A percentile compares a stretch with the other conserved stretches of the same genome.
Evolutionary conservation across 495 filamentous ascomycete genomes (phyloP).

Genomic region (Penicillium lividum): DNA sequence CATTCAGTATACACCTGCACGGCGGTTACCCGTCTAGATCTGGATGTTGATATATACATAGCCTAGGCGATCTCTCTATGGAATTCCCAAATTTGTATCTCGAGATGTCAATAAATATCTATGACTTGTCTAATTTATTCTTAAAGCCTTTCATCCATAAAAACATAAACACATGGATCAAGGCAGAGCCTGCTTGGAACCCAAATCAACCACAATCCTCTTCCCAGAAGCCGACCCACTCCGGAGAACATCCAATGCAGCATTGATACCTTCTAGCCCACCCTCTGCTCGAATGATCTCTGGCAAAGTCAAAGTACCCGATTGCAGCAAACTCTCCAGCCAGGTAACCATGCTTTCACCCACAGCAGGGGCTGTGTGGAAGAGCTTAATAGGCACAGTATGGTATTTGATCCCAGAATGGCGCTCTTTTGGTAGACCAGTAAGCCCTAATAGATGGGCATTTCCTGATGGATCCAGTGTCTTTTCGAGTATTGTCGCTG

Average conservation of each 20-base stretch:
- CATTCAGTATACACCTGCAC: too few relatives aligned
- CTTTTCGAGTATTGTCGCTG: conserved; percentile 50
- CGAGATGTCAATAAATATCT: neutral
- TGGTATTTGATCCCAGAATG: conserved; percentile 52
- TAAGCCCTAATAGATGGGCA: conserved; percentile 63
- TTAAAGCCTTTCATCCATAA: neutral
- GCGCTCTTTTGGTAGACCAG: conserved; percentile 57
- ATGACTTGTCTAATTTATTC: neutral
- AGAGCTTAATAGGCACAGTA: conserved; percentile 68
- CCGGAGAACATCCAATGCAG: conserved; percentile 58
- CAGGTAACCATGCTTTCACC: conserved; percentile 58
- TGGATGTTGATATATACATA: too few relatives aligned
- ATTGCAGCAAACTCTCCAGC: conserved; percentile 58
- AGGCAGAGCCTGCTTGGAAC: conserved; percentile 2
- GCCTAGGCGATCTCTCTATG: too few relatives aligned
- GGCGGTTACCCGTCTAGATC: too few relatives aligned
- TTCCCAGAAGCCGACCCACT: conserved; percentile 59
- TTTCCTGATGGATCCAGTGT: conserved; percentile 39
- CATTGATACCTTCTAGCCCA: conserved; percentile 63
- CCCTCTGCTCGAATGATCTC: conserved; percentile 60
- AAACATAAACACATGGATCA: conserved; percentile 1
- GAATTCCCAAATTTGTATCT: neutral
- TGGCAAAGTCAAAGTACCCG: conserved; percentile 49
- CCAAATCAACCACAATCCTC: conserved; percentile 56
- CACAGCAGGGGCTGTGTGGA: conserved; percentile 59